Evolutionary conservation across 805 yeast species (phyloP).

Genomic region (Maudiozyma serrabonitensis): DNA sequence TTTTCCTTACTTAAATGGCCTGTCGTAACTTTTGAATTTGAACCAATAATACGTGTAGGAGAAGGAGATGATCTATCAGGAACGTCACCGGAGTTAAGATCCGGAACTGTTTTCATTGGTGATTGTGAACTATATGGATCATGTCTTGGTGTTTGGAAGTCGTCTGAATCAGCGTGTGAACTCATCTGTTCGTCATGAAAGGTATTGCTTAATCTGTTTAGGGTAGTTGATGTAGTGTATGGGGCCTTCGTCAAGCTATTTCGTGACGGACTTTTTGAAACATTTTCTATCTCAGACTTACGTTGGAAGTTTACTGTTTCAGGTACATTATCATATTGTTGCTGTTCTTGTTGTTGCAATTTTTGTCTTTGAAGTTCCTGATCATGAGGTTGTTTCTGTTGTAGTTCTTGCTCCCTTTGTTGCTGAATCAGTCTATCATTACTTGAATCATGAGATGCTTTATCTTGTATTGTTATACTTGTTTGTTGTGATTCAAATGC

Average conservation of each 20-base stretch:
- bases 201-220: slow-evolving; percentile 12
- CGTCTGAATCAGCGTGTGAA: background rate
- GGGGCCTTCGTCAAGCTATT: slow-evolving; percentile 15
- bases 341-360: slow-evolving; percentile 1
- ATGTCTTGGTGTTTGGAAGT: background rate
- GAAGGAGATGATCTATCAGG: background rate
- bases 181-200: slow-evolving; percentile 2
- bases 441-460: background rate
- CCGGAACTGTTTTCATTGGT: background rate
- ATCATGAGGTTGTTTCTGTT: background rate
- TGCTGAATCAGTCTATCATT: background rate
- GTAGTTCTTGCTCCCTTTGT: slow-evolving; percentile 1
- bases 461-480: background rate
- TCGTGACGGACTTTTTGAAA: background rate
- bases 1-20: background rate
- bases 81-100: background rate
- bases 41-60: no score
- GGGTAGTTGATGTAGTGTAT: slow-evolving; percentile 16
- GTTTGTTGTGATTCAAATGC: background rate
- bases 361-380: background rate
- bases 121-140: background rate
- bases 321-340: background rate
- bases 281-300: background rate
- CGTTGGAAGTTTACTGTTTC: no score
- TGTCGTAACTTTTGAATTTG: background rate